phyloP scores from a whole-genome alignment of 352 stramenopile species.

The Globisporangium splendens region DNA sequence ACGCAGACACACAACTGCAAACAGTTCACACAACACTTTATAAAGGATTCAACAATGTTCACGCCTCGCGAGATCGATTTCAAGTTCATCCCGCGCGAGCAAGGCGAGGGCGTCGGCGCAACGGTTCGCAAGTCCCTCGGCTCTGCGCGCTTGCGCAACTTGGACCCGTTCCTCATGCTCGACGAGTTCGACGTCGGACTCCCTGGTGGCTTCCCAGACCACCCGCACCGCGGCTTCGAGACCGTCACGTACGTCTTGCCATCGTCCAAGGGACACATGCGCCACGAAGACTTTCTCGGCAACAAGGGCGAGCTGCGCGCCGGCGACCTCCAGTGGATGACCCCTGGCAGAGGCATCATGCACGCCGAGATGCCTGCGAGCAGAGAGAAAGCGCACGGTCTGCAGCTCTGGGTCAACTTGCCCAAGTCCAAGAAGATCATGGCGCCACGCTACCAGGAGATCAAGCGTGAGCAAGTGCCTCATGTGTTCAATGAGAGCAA shows the following conservation, averaged over 20 bases:
- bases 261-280: conserved; percentile 65
- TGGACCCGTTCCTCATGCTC: conserved; percentile 55
- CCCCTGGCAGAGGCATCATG: conserved; percentile 38
- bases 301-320: conserved; percentile 38
- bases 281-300: conserved; percentile 78
- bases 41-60: not conserved
- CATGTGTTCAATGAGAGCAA: conserved; percentile 13
- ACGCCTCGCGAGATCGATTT: not conserved
- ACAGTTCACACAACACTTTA: too few species aligned
- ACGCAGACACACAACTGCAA: not conserved
- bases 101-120: conserved; percentile 33
- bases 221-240: conserved; percentile 90
- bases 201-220: conserved; percentile 80
- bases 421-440: conserved; percentile 31
- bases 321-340: conserved; percentile 60
- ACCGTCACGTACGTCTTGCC: conserved; percentile 88
- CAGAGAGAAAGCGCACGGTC: conserved; percentile 23
- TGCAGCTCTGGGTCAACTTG: conserved; percentile 60
- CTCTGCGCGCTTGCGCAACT: conserved; percentile 20
- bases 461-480: conserved; percentile 29
- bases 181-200: conserved; percentile 41
- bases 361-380: conserved; percentile 49
- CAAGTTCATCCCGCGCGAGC: conserved; percentile 24
- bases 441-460: conserved; percentile 51
- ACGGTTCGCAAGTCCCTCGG: conserved; percentile 37